Percentiles rank a stretch among this genome's conserved stretches.
These are phyloP conservation scores for Phytophthora fragariaefolia DNA, from an alignment of 352 stramenopile genomes.

Conservation along the genomic window DNA sequence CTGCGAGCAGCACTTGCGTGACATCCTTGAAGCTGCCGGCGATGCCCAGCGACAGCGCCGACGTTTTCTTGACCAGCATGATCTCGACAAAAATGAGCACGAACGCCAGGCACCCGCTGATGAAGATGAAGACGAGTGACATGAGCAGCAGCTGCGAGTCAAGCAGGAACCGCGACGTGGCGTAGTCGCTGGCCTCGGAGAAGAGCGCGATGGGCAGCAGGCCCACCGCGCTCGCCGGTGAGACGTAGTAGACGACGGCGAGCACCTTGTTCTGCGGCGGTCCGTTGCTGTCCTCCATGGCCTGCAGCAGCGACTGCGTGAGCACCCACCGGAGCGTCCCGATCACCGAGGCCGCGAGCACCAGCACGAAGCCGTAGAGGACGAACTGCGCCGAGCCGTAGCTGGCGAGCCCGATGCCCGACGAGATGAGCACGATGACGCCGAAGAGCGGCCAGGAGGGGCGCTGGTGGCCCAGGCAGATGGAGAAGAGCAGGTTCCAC, in stretches of 20 bases:
- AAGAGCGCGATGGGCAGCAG: constrained; percentile 74
- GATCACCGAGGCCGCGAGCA: constrained; percentile 74
- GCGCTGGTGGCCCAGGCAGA: constrained; percentile 76
- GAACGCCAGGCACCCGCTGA: constrained; percentile 74
- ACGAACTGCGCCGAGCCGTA: constrained; percentile 83
- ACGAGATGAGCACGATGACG: constrained; percentile 75
- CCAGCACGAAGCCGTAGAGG: constrained; percentile 69
- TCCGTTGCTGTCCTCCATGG: constrained; percentile 56
- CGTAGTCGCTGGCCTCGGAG: constrained; percentile 55
- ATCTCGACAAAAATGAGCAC: constrained; percentile 87
- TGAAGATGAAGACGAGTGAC: constrained; percentile 69
- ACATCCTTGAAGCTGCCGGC: constrained; percentile 85
- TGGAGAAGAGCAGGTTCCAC: constrained; percentile 87
- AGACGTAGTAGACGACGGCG: constrained; percentile 87
- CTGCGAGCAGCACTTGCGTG: constrained; percentile 76
- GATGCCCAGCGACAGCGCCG: constrained; percentile 79
- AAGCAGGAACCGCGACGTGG: constrained; percentile 64
- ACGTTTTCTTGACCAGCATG: constrained; percentile 83
- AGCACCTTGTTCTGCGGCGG: constrained; percentile 62
- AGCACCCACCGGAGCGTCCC: constrained; percentile 83
- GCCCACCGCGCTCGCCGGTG: constrained; percentile 69
- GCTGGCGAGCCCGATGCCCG: constrained; percentile 73
- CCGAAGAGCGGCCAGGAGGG: constrained; percentile 53
- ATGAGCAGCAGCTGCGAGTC: constrained; percentile 55
- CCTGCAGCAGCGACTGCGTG: constrained; percentile 81